Base-by-base conservation (phyloP, 495 filamentous ascomycete genomes). In the Penicillium canariense region DNA sequence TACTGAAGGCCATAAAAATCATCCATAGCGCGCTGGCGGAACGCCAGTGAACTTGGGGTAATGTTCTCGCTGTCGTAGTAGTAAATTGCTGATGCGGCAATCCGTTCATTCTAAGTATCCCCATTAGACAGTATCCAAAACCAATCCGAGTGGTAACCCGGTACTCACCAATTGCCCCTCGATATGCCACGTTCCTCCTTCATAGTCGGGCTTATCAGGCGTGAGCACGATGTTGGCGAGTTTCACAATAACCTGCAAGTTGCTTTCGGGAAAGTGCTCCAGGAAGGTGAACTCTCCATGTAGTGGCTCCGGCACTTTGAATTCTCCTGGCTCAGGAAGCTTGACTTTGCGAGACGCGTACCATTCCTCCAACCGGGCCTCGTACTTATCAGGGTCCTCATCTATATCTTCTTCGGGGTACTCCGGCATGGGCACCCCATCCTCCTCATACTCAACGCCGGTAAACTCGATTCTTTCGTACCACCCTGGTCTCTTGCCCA, bases 31-130 rank as follows among this genome's bases (percentile, higher is more conserved):
- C 59, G 51, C 30, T 80, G 71, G 12, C 78, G 77, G 60, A 88
- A 85, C 0, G 71, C 59, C 0, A 88, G 72, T 23, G 56, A 60
- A 51, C 72, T 81, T 5, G 75, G 63, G 5, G 78, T 84, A 48
- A 87, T 80, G 62, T 90, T 89, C 4, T 82, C 68, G 46, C 58
- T 68, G 54, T 84, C 80, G 60, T 83, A 86, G 70, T 84, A 85
- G 66, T 83, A 86, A 5, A 86, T 58, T 2, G 82, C 80, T 0
- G 80, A 82, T 5, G 81, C 82, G 42, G 74, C 76, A 35, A 86
- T 85, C 18, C 65, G 68, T 44, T 86, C 83, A 52, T 84, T 84
- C 55, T 69, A n/a, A 32, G 14, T n/a, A 45, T 20, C 28, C 14
- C 14, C 45, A 17, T 17, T 35, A 15, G 47, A 12, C 25, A 27